Conservation (phyloP, 441 rosid genomes). For the Arabidopsis hybrid region DNA sequence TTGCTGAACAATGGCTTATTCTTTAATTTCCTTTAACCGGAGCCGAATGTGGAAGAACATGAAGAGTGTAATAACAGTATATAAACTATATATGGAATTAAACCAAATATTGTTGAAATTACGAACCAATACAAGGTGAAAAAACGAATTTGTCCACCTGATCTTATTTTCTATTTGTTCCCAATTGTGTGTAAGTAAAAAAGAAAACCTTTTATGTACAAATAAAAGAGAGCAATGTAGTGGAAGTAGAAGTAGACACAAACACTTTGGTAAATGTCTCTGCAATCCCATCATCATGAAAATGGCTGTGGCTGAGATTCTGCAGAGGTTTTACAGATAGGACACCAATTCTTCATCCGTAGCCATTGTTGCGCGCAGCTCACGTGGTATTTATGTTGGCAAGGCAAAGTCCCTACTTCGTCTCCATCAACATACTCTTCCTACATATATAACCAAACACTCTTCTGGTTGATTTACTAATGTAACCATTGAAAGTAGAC, state of each 20-base stretch:
- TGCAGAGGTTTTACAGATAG: constrained; percentile 83
- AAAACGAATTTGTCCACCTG: constrained; percentile 28
- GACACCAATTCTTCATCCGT: constrained; percentile 95
- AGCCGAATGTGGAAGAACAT: neutral
- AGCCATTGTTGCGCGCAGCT: constrained; percentile 85
- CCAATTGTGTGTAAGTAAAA: constrained; percentile 37
- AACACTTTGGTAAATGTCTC: neutral
- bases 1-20: neutral
- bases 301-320: constrained; percentile 48
- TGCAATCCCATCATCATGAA: constrained; percentile 28
- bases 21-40: neutral
- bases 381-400: constrained; percentile 75
- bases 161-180: constrained; percentile 39
- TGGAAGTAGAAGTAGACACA: constrained; percentile 5
- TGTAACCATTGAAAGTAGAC: neutral
- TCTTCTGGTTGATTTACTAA: too few relatives aligned
- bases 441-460: constrained; percentile 49
- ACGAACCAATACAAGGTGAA: constrained; percentile 16
- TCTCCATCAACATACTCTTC: constrained; percentile 83
- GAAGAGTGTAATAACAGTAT: neutral
- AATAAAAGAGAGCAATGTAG: constrained; percentile 16
- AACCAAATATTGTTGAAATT: constrained; percentile 20
- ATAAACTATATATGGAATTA: neutral
- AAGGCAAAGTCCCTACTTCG: constrained; percentile 77
- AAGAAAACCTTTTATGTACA: constrained; percentile 33